These are phyloP conservation scores for Encephalitozoon intestinalis DNA, from an alignment of 371 early-diverging fungal genomes.

Conservation along the genomic window DNA sequence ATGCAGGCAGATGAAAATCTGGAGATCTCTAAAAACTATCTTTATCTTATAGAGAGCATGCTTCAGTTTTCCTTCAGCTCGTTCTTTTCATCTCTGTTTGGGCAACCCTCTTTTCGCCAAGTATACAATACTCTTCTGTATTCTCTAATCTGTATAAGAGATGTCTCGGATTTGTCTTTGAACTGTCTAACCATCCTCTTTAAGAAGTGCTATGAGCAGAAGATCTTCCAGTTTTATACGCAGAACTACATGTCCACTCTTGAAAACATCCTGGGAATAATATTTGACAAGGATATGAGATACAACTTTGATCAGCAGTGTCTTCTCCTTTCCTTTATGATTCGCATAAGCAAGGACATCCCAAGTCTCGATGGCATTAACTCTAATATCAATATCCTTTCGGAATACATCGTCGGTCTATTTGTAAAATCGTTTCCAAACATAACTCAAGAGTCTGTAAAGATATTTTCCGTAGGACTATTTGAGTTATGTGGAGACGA, in stretches of 20 bases:
- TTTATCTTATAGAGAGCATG: constrained; percentile 23
- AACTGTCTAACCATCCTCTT: constrained; percentile 22
- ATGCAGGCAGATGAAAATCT: constrained; percentile 44
- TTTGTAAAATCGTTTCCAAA: constrained; percentile 45
- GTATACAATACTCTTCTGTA: constrained; percentile 35
- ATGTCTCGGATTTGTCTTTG: constrained; percentile 34
- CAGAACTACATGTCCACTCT: constrained; percentile 37
- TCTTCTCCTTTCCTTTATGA: constrained; percentile 28
- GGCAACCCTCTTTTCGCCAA: neutral
- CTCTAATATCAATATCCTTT: constrained; percentile 15
- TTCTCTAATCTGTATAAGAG: constrained; percentile 30
- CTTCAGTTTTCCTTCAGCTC: constrained; percentile 13
- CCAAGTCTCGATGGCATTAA: constrained; percentile 10
- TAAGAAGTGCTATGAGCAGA: constrained; percentile 24
- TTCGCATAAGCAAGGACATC: constrained; percentile 25
- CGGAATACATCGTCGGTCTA: constrained; percentile 17
- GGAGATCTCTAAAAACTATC: constrained; percentile 33
- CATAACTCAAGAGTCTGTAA: constrained; percentile 33
- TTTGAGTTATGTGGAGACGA: constrained; percentile 42
- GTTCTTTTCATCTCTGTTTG: constrained; percentile 33
- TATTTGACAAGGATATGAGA: constrained; percentile 53
- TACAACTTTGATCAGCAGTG: constrained; percentile 33
- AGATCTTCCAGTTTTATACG: constrained; percentile 31
- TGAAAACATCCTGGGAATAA: constrained; percentile 53
- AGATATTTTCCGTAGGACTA: constrained; percentile 44